Evolutionary conservation across 1,139 yeast species (phyloP), one percentile per base, ranked within the genome.

Genomic region (Yamadazyma triangularis): DNA sequence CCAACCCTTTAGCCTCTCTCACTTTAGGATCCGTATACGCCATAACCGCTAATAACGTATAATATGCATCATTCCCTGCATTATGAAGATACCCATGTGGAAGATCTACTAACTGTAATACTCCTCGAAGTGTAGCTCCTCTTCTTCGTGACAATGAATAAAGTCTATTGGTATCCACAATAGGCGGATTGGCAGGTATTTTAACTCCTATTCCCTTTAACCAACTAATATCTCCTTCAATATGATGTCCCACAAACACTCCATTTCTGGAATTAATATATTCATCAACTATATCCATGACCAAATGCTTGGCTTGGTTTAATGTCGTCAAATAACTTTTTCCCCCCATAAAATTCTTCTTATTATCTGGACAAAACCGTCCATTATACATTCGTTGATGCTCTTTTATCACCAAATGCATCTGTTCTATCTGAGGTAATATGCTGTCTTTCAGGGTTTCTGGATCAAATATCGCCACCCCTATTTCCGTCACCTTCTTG

Each of bases 61-160:
- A 82, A 47, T 80, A 80, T 1, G 94, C 80, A 51, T 86, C 95
- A 48, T 86, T 86, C 6, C 82, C 91, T 2, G 89, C 95, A 52
- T 86, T 86, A 51, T 85, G 95, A 28, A 84, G 59, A 39, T 65
- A 71, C 0, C 82, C 73, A 50, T 78, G 78, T 0, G 91, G 88
- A 7, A 86, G 68, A 15, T 64, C 63, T 23, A 79, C 59, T 27
- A 64, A 52, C 31, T 74, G 59, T 13, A 84, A 57, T 1, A 78
- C 58, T 13, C 70, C 76, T 15, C 75, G 66, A 27, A 85, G 53
- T 2, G 74, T 67, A 3, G 74, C 64, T 18, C 77, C 77, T 15
- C 56, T 52, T 13, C 53, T 44, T 4, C 73, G 66, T 4, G 75
- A 58, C 6, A 64, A 39, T 8, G 52, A 44, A 62, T 73, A 75